Conservation (phyloP, 106 monocot genomes). For the Posidonia australis region DNA sequence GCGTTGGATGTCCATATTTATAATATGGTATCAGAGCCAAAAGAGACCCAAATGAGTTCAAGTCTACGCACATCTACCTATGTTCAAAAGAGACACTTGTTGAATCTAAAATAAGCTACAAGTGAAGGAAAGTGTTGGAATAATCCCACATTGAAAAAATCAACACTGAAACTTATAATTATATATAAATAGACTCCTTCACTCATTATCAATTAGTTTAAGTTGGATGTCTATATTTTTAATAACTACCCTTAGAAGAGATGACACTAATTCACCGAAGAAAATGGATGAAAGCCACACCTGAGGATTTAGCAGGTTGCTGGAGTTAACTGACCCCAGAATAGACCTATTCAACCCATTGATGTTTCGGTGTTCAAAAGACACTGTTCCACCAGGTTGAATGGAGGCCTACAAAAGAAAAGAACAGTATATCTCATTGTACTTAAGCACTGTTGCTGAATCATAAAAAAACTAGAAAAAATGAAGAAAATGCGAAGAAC, state of each 20-base stretch:
- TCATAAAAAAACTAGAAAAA: constrained; percentile 2
- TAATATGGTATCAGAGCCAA: too few species aligned
- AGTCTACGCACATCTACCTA: too few species aligned
- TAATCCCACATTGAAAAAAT: too few species aligned
- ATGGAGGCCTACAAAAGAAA: constrained; percentile 63
- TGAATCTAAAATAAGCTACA: too few species aligned
- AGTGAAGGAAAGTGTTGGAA: too few species aligned
- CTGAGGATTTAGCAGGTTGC: constrained; percentile 93
- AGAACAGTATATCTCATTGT: not conserved
- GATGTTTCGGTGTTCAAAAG: constrained; percentile 90
- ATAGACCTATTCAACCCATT: constrained; percentile 89
- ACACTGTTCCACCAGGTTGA: constrained; percentile 93
- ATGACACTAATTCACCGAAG: not conserved
- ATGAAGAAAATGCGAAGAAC: not conserved
- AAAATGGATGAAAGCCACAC: constrained; percentile 18
- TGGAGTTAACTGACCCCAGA: constrained; percentile 81
- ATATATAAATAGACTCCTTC: too few species aligned
- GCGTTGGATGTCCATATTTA: too few species aligned
- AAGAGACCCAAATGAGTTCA: too few species aligned
- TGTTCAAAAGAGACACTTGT: too few species aligned
- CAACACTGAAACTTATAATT: not conserved
- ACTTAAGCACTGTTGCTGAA: not conserved
- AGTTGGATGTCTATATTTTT: too few species aligned
- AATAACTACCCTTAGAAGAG: not conserved
- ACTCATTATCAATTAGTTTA: too few species aligned